Evolutionary conservation across 2,329 filamentous ascomycete species (phyloP).

Genomic region (Cladosporium halotolerans): DNA sequence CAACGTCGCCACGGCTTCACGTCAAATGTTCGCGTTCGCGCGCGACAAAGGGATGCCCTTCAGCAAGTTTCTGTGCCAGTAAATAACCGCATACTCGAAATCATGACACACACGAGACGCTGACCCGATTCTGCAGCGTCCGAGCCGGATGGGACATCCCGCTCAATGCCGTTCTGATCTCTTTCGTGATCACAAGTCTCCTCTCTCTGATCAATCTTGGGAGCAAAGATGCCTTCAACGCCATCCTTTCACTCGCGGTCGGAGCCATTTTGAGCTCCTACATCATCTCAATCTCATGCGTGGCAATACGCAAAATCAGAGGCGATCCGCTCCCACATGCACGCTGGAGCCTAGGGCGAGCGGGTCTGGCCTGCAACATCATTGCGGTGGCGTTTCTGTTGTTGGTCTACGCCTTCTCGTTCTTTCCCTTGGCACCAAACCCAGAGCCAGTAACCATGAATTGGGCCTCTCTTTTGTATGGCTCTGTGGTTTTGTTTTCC

Average conservation of each 20-base stretch:
- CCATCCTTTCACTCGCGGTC: constrained; percentile 36
- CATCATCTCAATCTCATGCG: constrained; percentile 29
- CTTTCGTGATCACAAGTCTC: constrained; percentile 13
- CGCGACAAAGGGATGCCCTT: constrained; percentile 29
- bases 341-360: constrained; percentile 6
- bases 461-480: constrained; percentile 30
- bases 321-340: constrained; percentile 2
- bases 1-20: constrained; percentile 29
- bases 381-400: constrained; percentile 9
- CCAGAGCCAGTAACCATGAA: constrained; percentile 24
- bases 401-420: constrained; percentile 12
- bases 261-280: constrained; percentile 30
- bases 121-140: constrained; percentile 15
- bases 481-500: constrained; percentile 18
- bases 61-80: constrained; percentile 25
- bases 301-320: constrained; percentile 1
- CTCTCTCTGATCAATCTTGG: constrained; percentile 14
- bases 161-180: constrained; percentile 14
- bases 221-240: constrained; percentile 20
- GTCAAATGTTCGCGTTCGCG: constrained; percentile 30
- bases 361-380: constrained; percentile 7
- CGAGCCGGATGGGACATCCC: constrained; percentile 24
- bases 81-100: neutral
- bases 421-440: constrained; percentile 14
- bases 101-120: neutral